These are phyloP conservation scores for Corymbia citriodora DNA, from an alignment of 441 rosid species.

Conservation along the genomic window DNA sequence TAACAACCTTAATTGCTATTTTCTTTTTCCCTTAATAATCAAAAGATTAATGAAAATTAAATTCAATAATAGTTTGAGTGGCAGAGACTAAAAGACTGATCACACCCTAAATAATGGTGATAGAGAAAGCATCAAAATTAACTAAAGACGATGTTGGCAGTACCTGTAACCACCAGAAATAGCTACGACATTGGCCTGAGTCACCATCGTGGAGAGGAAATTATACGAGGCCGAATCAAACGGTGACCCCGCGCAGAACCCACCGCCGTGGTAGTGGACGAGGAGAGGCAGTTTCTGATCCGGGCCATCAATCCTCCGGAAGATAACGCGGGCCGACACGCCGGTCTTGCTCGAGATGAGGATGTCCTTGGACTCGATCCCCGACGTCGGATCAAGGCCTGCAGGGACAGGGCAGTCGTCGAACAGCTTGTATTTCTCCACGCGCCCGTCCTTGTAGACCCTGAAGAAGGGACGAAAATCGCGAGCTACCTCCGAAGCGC, in stretches of 20 bases:
- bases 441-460: slow-evolving; percentile 8
- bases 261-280: slow-evolving; percentile 40
- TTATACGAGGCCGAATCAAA: background rate
- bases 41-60: background rate
- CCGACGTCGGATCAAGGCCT: slow-evolving; percentile 20
- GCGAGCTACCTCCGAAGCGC: background rate
- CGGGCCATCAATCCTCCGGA: background rate
- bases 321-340: slow-evolving; percentile 24
- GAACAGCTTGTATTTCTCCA: background rate
- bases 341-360: slow-evolving; percentile 4
- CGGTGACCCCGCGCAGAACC: slow-evolving; percentile 28
- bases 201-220: slow-evolving; percentile 4
- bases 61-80: background rate
- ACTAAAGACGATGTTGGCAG: background rate
- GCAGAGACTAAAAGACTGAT: no score
- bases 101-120: background rate
- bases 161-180: slow-evolving; percentile 23
- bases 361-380: slow-evolving; percentile 25
- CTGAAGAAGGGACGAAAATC: slow-evolving; percentile 15
- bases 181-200: slow-evolving; percentile 10
- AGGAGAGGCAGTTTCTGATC: slow-evolving; percentile 27
- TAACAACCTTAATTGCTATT: no score
- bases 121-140: background rate
- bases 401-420: background rate
- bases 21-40: no score